A percentile compares a stretch with the other conserved stretches of the same genome.
Conservation (phyloP, 805 yeast genomes). For the Lipomyces spencermartinsiae region DNA sequence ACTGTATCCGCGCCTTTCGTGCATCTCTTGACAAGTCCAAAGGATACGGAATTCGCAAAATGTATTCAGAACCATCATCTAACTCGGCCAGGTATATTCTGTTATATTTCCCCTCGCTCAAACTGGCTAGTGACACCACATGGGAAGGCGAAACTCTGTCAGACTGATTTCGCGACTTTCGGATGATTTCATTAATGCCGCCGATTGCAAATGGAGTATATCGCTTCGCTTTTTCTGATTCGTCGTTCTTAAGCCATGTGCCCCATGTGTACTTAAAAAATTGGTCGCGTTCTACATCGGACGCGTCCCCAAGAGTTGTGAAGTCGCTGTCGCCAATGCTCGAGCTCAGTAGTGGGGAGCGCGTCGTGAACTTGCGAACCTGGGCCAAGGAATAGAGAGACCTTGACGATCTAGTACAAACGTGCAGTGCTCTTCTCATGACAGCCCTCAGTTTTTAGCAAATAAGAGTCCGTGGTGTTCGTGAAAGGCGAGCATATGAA, state of each 20-base stretch:
- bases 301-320: conserved; percentile 19
- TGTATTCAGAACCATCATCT: conserved; percentile 60
- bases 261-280: conserved; percentile 96
- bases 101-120: conserved; percentile 95
- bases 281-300: conserved; percentile 29
- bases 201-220: conserved; percentile 80
- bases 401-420: background rate
- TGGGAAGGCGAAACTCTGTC: conserved; percentile 42
- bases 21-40: conserved; percentile 64
- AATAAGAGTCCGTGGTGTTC: background rate
- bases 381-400: background rate
- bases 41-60: conserved; percentile 87
- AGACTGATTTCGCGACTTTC: conserved; percentile 37
- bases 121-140: conserved; percentile 75
- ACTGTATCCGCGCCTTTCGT: conserved; percentile 63
- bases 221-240: conserved; percentile 73
- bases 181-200: conserved; percentile 60
- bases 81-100: conserved; percentile 78
- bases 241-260: conserved; percentile 86
- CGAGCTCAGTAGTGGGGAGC: background rate
- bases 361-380: conserved; percentile 6
- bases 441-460: background rate
- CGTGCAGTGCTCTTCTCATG: background rate
- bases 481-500: background rate
- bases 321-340: conserved; percentile 14